These are phyloP conservation scores for Pseudopithomyces maydicus DNA, from an alignment of 2,329 filamentous ascomycete genomes.

Conservation along the genomic window DNA sequence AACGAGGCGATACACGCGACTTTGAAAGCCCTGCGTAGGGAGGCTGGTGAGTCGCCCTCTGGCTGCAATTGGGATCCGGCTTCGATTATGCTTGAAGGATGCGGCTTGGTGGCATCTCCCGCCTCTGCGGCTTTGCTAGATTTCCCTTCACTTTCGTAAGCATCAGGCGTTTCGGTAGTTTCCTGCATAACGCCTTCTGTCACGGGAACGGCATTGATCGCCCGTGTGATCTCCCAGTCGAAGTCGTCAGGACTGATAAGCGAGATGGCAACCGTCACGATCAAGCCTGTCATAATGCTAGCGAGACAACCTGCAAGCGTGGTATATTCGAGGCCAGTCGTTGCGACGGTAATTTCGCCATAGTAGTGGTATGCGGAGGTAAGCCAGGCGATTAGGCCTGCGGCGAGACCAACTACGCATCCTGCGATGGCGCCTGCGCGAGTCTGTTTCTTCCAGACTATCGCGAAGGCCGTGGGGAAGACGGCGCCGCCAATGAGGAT, in stretches of 20 bases:
- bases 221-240: slow-evolving; percentile 47
- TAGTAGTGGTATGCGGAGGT: slow-evolving; percentile 42
- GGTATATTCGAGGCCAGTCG: slow-evolving; percentile 45
- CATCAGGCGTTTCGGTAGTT: slow-evolving; percentile 7
- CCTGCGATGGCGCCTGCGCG: slow-evolving; percentile 40
- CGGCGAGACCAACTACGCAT: slow-evolving; percentile 38
- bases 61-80: slow-evolving; percentile 16
- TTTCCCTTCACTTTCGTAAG: slow-evolving; percentile 18
- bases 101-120: slow-evolving; percentile 4
- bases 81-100: slow-evolving; percentile 18
- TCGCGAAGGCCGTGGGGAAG: slow-evolving; percentile 45
- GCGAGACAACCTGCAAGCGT: slow-evolving; percentile 48
- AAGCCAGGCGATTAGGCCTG: slow-evolving; percentile 46
- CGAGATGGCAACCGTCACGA: slow-evolving; percentile 41
- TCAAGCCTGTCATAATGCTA: slow-evolving; percentile 40
- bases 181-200: slow-evolving; percentile 16
- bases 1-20: slow-evolving; percentile 45
- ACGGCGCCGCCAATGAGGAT: slow-evolving; percentile 51
- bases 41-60: slow-evolving; percentile 38
- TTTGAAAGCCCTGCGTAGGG: slow-evolving; percentile 39
- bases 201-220: slow-evolving; percentile 39
- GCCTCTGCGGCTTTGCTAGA: neutral
- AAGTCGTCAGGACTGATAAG: slow-evolving; percentile 44
- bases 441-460: slow-evolving; percentile 44
- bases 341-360: slow-evolving; percentile 46